Evolutionary conservation across 345 rosid genomes (phyloP).

Genomic region (Gossypioides kirkii): DNA sequence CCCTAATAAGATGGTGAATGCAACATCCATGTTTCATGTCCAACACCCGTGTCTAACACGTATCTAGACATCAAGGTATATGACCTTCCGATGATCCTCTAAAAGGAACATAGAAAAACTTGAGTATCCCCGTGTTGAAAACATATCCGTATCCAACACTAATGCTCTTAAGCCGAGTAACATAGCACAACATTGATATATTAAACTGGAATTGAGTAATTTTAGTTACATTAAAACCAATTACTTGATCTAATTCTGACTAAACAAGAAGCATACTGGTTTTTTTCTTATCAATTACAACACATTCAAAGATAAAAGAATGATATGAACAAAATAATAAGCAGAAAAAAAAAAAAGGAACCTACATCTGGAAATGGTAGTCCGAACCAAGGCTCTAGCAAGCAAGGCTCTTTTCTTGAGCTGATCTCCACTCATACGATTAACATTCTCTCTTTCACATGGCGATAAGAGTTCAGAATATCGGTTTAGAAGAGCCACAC

Average conservation of each 20-base stretch:
- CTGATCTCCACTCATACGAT: constrained; percentile 44
- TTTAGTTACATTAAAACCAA: neutral
- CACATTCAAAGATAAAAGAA: too few species aligned
- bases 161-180: too few species aligned
- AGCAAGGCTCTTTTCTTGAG: constrained; percentile 75
- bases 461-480: constrained; percentile 70
- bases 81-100: too few species aligned
- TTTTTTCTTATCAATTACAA: too few species aligned
- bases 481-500: constrained; percentile 45
- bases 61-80: too few species aligned
- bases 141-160: too few species aligned
- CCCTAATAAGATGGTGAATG: neutral
- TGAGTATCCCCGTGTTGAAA: too few species aligned
- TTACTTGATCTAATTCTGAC: neutral
- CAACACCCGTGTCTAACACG: too few species aligned
- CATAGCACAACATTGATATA: too few species aligned
- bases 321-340: neutral
- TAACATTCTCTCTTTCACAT: constrained; percentile 57
- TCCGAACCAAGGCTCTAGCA: constrained; percentile 79
- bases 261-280: neutral
- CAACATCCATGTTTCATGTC: too few species aligned
- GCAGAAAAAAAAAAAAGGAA: neutral
- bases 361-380: constrained; percentile 91
- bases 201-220: neutral
- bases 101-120: too few species aligned